Base-by-base conservation (phyloP, 2,329 filamentous ascomycete genomes). In the Pestalotiopsis sp. region DNA sequence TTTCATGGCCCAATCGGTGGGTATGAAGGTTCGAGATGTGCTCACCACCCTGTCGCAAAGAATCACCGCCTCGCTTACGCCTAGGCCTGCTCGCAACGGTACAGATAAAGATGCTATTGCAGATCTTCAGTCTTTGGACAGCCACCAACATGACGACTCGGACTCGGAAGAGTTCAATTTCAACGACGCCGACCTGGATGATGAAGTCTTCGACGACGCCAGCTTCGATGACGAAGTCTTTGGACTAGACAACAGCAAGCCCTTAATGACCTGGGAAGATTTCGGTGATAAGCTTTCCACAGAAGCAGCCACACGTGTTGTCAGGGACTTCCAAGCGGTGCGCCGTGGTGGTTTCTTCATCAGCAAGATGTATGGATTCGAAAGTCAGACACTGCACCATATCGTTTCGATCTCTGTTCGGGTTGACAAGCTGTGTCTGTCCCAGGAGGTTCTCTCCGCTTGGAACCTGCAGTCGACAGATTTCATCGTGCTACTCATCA, bases 401-500 rank as follows among this genome's bases (percentile, higher is more conserved):
- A 82, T 86, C 3, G 78, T 96, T 20, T 90, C 89, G 4, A 79
- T 96, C 2, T 93, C 94, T 0, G 87, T 92, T 38, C 89, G 89
- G 3, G 87, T 93, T 38, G 82, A 86, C 3, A 92, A 92, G 73
- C 86, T 97, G 1, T 90, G 87, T 0, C 87, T 97, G 13, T 91
- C 93, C 0, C 86, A 91, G 49, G 92, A 95, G 75, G 90, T 90
- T 0, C 87, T 93, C 79, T 86, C 91, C 74, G 92, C 94, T 1
- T 97, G 94, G 94, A 86, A 91, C 69, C 78, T 97, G 12, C 80
- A 87, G 14, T 80, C 84, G 0, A 79, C 84, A 0, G 91, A 94
- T 41, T 95, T 95, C 74, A 78, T 97, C 52, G 87, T 95, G 4
- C 83, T 97, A 4, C 82, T 97, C 25, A 86, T 96, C 58, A 86